Base-by-base conservation (phyloP, 208 protist genomes). In the Tritrichomonas foetus region DNA sequence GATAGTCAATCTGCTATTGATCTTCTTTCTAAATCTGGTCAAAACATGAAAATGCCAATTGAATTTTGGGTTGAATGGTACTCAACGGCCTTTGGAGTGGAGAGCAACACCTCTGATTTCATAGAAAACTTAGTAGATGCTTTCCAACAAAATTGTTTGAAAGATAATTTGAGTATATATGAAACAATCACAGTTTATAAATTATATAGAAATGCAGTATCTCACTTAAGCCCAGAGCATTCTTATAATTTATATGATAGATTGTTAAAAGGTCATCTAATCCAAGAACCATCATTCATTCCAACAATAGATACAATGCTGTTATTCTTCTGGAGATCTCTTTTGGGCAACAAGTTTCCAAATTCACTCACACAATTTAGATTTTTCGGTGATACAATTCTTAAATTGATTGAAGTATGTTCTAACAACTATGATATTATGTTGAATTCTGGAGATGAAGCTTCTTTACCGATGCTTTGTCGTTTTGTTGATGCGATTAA, bases 41-140 rank as follows among this genome's bases (percentile, higher is more conserved):
- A 44, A 39, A 49, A 89, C 1, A 49, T 47, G 5, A 39, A 39
- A 82, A 82, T 82, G 74, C 30, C 41, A 1, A 9, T 89, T 27
- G 78, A 89, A 57, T n/a, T 57, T 39, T 89, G 78, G 78, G 25
- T 50, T 20, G 25, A 89, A 33, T 89, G 78, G 78, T 89, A 44
- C 47, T 61, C 47, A 61, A 50, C 78, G 8, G 78, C 78, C 2
- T 89, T 89, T n/a, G 20, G 47, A 0, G 22, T 30, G 5, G 27
- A 53, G 14, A 36, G 44, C 1, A 82, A 82, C 27, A 50, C 33
- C 47, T 50, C 41, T n/a, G 78, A 16, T 55, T 89, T 89, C 78
- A n/a, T 89, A 11, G 41, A 89, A 44, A 27, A 25, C 8, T 53
- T 89, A n/a, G 20, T 89, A 14, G 9, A 11, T n/a, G 44, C 33